These are phyloP conservation scores for Neofusicoccum kwambonambiense DNA, from an alignment of 2,329 filamentous ascomycete genomes.

Conservation along the genomic window DNA sequence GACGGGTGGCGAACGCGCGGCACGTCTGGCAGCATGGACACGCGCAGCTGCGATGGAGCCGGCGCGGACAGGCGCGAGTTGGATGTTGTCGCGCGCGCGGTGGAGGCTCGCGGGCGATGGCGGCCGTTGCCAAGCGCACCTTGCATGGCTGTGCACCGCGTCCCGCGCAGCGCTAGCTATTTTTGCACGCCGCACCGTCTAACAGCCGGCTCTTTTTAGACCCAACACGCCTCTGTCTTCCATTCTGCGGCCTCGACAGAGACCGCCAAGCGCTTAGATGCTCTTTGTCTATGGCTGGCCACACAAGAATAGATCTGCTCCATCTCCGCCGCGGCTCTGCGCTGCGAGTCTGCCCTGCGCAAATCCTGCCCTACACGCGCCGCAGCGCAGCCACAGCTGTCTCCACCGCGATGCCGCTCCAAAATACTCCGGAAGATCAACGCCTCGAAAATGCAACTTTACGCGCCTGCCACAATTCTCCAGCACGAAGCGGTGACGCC, in stretches of 20 bases:
- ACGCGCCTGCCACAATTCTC: neutral
- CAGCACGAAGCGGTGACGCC: neutral
- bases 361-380: neutral
- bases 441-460: neutral
- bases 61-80: too few relatives aligned
- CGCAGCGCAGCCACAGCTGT: neutral
- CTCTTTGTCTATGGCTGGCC: neutral
- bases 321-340: neutral
- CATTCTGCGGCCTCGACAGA: neutral
- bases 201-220: neutral
- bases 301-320: conserved; percentile 10
- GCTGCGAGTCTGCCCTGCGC: neutral
- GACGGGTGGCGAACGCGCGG: neutral
- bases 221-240: neutral
- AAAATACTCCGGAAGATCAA: conserved; percentile 6
- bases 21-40: too few relatives aligned
- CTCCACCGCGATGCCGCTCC: neutral
- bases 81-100: neutral
- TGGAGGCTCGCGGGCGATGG: neutral
- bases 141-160: neutral
- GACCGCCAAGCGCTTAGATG: neutral
- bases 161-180: conserved; percentile 1
- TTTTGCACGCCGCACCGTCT: neutral
- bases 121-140: neutral
- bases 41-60: too few relatives aligned